Base-by-base conservation (phyloP, 306 rosid genomes). In the Styphnolobium japonicum region DNA sequence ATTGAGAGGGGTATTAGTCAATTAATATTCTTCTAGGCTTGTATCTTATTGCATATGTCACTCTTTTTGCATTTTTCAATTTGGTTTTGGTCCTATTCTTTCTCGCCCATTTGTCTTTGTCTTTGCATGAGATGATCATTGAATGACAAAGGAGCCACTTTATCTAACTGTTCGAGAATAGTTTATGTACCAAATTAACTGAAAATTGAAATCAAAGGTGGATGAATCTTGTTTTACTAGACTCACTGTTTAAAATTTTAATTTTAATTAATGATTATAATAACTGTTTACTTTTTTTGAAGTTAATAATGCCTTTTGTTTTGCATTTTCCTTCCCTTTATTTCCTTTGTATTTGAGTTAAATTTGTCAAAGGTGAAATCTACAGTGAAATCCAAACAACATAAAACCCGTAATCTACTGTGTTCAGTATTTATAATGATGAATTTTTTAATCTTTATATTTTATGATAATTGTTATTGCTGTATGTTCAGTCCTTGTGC, bases 301-400 rank as follows among this genome's bases (percentile, higher is more conserved):
- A 66, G 67, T 67, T 45, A 81, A 67, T 51, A 77, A 69, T 57
- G 75, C 49, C 31, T 68, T 33, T 25, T 45, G 10, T 70, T 42
- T 62, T 29, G 16, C 39, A 25, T 67, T 83, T 86, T 39, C 14
- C 8, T 36, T 18, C 2, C 39, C 43, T 16, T 46, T 22, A 25
- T 56, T 65, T 81, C 43, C 57, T 46, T 84, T 42, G 11, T 22
- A 66, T 68, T 67, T 1, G 14, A 49, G 57, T 58, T 61, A 36
- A 58, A 22, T 73, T 80, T 78, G 68, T 16, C 51, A 48, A 62
- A 77, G 83, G 83, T 81, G 84, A 82, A 91, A 78, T 81, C 87
- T 78, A 80, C 87, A 81, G 89, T 79, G 48, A 16, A 83, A 85
- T 23, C 10, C 45, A 71, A 43, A 1, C 27, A 39, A 58, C 31